Base-by-base conservation (phyloP, 306 rosid genomes). In the Ziziphus jujuba region DNA sequence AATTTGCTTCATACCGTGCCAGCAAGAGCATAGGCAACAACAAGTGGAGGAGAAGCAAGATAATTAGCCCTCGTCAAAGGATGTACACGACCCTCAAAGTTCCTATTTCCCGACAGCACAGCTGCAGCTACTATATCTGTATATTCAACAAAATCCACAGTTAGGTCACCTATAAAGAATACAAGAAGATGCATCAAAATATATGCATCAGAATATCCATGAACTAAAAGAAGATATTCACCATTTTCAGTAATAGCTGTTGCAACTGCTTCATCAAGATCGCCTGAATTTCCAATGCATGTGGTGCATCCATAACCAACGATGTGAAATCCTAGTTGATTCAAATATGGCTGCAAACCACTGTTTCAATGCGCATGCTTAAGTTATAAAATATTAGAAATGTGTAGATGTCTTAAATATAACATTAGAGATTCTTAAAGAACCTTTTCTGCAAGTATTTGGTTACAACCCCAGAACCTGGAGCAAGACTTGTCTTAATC, bases 271-370 rank as follows among this genome's bases (percentile, higher is more conserved):
- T 93, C 98, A 65, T 93, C 71, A 72, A 93, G 36, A 73, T 93
- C 98, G 70, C 98, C 98, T 25, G 98, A 93, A 80, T 93, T 93
- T 24, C 98, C 98, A 77, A 93, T 93, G 86, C 98, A 93, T 1
- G 98, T 93, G 51, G 98, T 93, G 79, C 98, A 93, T 65, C 98
- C 98, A 79, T 93, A 93, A 54, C 98, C 97, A 78, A 93, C 97
- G 38, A 88, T 86, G 79, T 90, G 4, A 70, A 90, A 93, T 36
- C 98, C 98, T 53, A 87, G 96, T 72, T 90, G 85, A 79, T 93
- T 87, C 85, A 93, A 80, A 82, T 88, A 88, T 87, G 77, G 71
- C 79, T 93, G 97, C 87, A 93, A 78, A 72, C 89, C 97, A 83
- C 98, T 93, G 77, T 48, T 72, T 38, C 36, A 36, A 58, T 14